Evolutionary conservation across 768 basidiomycete genomes (phyloP), one percentile per base, ranked within the genome.

Genomic region (Tephrocybe sp.): DNA sequence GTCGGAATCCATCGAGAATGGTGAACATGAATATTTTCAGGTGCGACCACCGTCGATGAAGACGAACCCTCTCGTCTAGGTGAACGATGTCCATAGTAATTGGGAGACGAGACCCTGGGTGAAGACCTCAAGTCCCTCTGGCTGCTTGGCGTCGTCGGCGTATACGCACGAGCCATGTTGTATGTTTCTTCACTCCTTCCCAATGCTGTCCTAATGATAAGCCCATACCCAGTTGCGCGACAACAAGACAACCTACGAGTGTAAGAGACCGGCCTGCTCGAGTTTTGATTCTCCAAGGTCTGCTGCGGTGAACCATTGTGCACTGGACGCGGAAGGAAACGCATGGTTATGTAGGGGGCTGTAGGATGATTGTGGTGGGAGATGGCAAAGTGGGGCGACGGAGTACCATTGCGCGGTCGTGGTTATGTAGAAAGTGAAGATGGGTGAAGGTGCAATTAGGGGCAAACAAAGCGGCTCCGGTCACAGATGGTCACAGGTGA

Each of bases 401-500:
- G 24, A 12, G 18, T 44, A 18, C 22, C 19, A 37, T 44, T 39
- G 1, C 25, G 22, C 18, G 30, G 10, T 10, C 16, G 33, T 19
- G 41, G 24, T 31, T 13, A 39, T 44, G 36, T 39, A 44, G 22
- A 38, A 23, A 21, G 6, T 22, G 10, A 15, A 27, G 25, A 15
- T 12, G 12, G 29, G 29, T 7, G 29, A 30, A 29, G 27, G 27
- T 29, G 27, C 11, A 5, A 8, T 29, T 16, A 22, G 25, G 29
- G 7, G 24, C 25, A 38, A 44, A 44, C 36, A 43, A 43, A 48
- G 30, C 47, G 39, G 38, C 16, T 25, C 31, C 33, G 34, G 8
- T 15, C 22, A 30, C n/a, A 44, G 23, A 50, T 39, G 49, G 49
- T 21, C 42, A 45, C 45, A 29, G 6, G 27, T 29, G 11, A 29